Evolutionary conservation across 257 asterid species (phyloP).

Genomic region (Solanum boliviense): DNA sequence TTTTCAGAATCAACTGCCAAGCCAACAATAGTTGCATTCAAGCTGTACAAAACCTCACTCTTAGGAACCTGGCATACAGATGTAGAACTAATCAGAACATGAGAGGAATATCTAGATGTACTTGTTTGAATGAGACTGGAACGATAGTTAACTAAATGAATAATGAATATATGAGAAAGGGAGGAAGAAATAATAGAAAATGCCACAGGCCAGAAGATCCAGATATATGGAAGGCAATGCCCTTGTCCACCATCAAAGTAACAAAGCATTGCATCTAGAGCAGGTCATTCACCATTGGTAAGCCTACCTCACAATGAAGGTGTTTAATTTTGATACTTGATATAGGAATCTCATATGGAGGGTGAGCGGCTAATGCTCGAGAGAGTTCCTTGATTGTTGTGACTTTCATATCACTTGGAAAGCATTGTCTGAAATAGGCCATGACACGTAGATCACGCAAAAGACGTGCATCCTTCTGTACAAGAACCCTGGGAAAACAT

Average conservation of each 20-base stretch:
- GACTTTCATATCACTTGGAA: constrained; percentile 45
- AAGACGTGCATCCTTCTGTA: constrained; percentile 54
- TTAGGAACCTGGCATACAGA: constrained; percentile 47
- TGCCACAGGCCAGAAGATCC: neutral
- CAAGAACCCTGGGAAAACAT: constrained; percentile 36
- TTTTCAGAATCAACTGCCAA: constrained; percentile 54
- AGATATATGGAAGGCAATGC: neutral
- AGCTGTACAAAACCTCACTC: constrained; percentile 63
- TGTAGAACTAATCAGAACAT: neutral
- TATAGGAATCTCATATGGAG: constrained; percentile 68
- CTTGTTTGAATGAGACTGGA: neutral
- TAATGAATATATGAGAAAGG: neutral
- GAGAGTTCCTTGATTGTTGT: constrained; percentile 75
- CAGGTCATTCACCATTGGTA: neutral
- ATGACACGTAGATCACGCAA: constrained; percentile 63
- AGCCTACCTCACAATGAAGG: constrained; percentile 71
- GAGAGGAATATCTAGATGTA: neutral
- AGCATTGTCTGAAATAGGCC: constrained; percentile 90
- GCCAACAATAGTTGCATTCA: constrained; percentile 88
- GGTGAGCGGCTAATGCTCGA: constrained; percentile 63
- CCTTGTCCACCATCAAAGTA: neutral
- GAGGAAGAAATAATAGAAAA: neutral
- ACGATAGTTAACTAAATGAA: neutral
- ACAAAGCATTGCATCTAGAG: neutral
- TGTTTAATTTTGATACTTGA: constrained; percentile 62